A percentile compares a stretch with the other conserved stretches of the same genome.
Evolutionary conservation across 2,329 filamentous ascomycete genomes (phyloP).

Genomic region (Metarhizium robertsii): DNA sequence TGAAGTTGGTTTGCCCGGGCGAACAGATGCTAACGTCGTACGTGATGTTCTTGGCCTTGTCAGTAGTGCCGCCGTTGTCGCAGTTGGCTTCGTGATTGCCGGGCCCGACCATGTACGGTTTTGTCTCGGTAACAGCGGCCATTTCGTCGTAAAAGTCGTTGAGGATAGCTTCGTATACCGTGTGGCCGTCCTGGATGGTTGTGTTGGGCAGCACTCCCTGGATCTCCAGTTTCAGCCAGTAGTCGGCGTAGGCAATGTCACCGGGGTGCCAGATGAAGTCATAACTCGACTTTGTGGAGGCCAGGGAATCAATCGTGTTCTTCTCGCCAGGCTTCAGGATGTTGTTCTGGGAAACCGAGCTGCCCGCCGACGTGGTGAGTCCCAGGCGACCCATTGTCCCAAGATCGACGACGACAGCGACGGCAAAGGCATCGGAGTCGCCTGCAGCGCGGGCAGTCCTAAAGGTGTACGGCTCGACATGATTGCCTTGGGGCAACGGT

Average conservation of each 20-base stretch:
- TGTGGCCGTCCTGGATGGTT: too few relatives aligned
- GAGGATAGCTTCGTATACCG: too few relatives aligned
- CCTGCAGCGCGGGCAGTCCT: too few relatives aligned
- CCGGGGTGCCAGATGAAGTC: conserved; percentile 44
- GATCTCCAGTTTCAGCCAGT: conserved; percentile 30
- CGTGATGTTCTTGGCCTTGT: too few relatives aligned
- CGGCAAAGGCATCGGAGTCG: neutral
- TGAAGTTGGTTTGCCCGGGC: too few relatives aligned
- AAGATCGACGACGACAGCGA: conserved; percentile 3
- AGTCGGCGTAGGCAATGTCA: conserved; percentile 48
- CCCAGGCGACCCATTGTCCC: conserved; percentile 9
- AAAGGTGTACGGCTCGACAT: neutral
- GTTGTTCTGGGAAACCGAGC: neutral
- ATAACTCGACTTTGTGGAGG: conserved; percentile 40
- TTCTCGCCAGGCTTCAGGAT: conserved; percentile 34
- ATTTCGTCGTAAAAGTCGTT: too few relatives aligned
- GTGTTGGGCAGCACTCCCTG: conserved; percentile 23
- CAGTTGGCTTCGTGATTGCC: too few relatives aligned
- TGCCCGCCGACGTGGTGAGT: conserved; percentile 5
- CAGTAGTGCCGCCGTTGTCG: too few relatives aligned
- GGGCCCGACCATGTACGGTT: too few relatives aligned
- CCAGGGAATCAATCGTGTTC: conserved; percentile 44
- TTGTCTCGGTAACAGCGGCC: too few relatives aligned
- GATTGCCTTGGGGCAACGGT: neutral
- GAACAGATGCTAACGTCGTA: too few relatives aligned